These are phyloP conservation scores for Cladosporium phlei DNA, from an alignment of 2,329 filamentous ascomycete genomes.

Conservation along the genomic window DNA sequence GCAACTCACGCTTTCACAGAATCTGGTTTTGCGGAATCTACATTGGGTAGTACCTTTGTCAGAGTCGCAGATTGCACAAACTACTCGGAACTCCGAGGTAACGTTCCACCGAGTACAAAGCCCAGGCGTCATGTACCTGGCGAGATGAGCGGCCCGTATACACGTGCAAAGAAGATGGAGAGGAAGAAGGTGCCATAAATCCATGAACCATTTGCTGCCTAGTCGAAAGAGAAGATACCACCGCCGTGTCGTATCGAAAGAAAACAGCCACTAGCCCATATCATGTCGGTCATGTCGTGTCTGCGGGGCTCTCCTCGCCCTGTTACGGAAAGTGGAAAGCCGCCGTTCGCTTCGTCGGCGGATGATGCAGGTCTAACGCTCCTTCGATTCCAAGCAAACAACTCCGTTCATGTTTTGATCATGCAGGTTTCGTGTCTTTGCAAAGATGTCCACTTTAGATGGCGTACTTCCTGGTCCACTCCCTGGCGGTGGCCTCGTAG, in stretches of 20 bases:
- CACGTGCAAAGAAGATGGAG: too few relatives aligned
- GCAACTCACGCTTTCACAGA: too few relatives aligned
- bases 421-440: conserved; percentile 13
- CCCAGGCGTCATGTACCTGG: too few relatives aligned
- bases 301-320: neutral
- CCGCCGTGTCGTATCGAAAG: conserved; percentile 7
- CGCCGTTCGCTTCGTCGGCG: conserved; percentile 1
- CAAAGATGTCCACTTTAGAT: conserved; percentile 56
- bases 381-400: conserved; percentile 7
- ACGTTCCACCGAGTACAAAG: too few relatives aligned
- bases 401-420: conserved; percentile 5
- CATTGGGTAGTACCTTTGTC: too few relatives aligned
- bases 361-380: conserved; percentile 3
- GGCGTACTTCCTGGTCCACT: conserved; percentile 99
- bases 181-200: conserved; percentile 9
- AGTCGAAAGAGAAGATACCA: conserved; percentile 6
- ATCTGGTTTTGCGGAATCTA: too few relatives aligned
- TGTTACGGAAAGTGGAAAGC: neutral
- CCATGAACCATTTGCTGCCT: conserved; percentile 14
- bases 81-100: too few relatives aligned
- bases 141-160: too few relatives aligned
- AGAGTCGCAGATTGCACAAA: too few relatives aligned
- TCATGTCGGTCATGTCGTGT: conserved; percentile 5
- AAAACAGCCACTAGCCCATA: conserved; percentile 2
- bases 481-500: conserved; percentile 93